Evolutionary conservation across 495 filamentous ascomycete genomes (phyloP).

Genomic region (Penicillium angulare): DNA sequence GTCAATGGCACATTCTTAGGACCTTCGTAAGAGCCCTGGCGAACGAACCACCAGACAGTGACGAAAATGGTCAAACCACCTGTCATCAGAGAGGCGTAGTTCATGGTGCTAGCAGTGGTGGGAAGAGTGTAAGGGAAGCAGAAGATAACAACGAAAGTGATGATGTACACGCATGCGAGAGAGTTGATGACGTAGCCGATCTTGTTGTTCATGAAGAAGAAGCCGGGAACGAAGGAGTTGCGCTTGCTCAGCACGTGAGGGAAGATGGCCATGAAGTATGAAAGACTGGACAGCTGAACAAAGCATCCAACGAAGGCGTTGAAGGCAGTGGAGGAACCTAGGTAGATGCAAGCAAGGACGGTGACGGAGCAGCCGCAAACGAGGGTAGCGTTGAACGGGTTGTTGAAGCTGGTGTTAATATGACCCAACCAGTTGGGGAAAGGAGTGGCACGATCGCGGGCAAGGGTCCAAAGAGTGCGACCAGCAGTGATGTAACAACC

Average conservation of each 20-base stretch:
- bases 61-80: constrained; percentile 55
- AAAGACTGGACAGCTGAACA: constrained; percentile 65
- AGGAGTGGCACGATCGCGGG: constrained; percentile 63
- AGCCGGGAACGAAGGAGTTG: constrained; percentile 60
- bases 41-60: constrained; percentile 40
- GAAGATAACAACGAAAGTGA: constrained; percentile 71
- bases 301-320: constrained; percentile 71
- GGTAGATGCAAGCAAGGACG: constrained; percentile 69
- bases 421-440: constrained; percentile 39
- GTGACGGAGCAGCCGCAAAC: constrained; percentile 58
- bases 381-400: constrained; percentile 69
- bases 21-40: constrained; percentile 34
- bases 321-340: constrained; percentile 74
- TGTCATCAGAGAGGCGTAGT: constrained; percentile 67
- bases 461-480: constrained; percentile 84
- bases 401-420: constrained; percentile 49
- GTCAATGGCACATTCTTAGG: constrained; percentile 38
- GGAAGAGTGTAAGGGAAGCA: constrained; percentile 71
- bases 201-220: constrained; percentile 63
- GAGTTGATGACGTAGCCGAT: constrained; percentile 61
- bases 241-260: constrained; percentile 68
- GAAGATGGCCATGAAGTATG: constrained; percentile 73
- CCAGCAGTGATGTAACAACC: constrained; percentile 73
- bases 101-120: constrained; percentile 59
- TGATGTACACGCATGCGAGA: constrained; percentile 61